Evolutionary conservation across 2,329 filamentous ascomycete genomes (phyloP), one percentile per base, ranked within the genome.

Genomic region (Emmonsiellopsis sp.): DNA sequence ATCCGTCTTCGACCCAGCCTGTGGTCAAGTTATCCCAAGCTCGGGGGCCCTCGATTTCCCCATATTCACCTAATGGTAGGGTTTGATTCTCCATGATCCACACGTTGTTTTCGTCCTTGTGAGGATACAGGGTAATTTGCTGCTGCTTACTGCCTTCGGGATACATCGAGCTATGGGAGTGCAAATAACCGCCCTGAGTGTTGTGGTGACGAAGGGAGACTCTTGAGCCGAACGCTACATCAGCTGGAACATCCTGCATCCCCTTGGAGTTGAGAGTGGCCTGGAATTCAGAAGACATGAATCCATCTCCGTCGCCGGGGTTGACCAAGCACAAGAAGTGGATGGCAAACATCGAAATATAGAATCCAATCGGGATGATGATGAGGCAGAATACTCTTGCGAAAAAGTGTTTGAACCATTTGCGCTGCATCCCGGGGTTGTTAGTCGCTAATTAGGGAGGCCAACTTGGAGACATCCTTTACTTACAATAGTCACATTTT

Each of bases 201-300:
- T 97, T 97, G 73, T 90, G 86, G 70, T 98, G 93, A 62, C 93
- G 87, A 62, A 98, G 80, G 59, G 79, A 84, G 64, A 98, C 80
- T 59, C 87, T 83, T 68, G 90, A 95, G 55, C 93, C 93, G 64
- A 93, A 86, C 31, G 87, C 85, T 55, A 98, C 86, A 72, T 98
- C 91, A 32, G 88, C 93, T 1, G 93, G 86, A 5, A 95, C 90
- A 70, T 95, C 90, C 67, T 89, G 85, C 93, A 98, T 98, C 51
- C 82, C 85, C 78, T 97, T 98, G 65, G 84, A 91, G 75, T 97
- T 98, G 61, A 98, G 78, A 2, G 93, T 97, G 34, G 93, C 87
- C 75, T 98, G 93, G 77, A 98, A 98, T 68, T 98, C 93, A 53
- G 92, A 95, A 67, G 91, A 96, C 93, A 98, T 98, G 78, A 98